Percentiles rank a stretch among this genome's conserved stretches.
phyloP scores from a whole-genome alignment of 371 early-diverging fungal genomes.

The Conidiobolus incongruus region DNA sequence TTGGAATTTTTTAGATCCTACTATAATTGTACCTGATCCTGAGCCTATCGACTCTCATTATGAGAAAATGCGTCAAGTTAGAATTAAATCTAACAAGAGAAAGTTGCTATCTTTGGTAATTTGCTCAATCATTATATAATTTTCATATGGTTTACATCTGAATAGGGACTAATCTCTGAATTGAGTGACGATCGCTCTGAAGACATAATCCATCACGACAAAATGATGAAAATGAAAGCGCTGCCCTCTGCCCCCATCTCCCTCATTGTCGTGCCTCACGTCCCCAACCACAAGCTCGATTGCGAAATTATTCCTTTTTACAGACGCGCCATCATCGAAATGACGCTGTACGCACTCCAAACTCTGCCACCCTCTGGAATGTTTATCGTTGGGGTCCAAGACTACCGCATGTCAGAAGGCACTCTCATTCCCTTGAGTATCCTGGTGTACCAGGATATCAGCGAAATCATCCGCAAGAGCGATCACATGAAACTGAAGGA shows the following conservation, averaged over 20 bases:
- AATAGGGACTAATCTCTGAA: constrained; percentile 50
- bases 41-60: constrained; percentile 19
- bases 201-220: constrained; percentile 43
- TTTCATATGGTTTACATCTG: neutral
- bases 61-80: constrained; percentile 27
- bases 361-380: constrained; percentile 32
- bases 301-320: constrained; percentile 24
- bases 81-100: constrained; percentile 40
- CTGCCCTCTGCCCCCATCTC: constrained; percentile 16
- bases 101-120: constrained; percentile 31
- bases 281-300: constrained; percentile 15
- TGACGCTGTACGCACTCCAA: constrained; percentile 23
- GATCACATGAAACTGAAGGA: constrained; percentile 39
- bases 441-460: constrained; percentile 53
- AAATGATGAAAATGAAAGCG: constrained; percentile 20
- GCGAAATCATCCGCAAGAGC: constrained; percentile 18
- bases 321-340: constrained; percentile 26
- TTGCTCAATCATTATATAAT: neutral
- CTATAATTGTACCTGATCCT: neutral
- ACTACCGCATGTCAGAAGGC: constrained; percentile 27
- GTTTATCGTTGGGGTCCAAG: constrained; percentile 47
- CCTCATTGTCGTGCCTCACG: constrained; percentile 35
- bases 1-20: neutral
- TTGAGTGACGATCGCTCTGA: constrained; percentile 40
- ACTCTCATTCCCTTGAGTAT: constrained; percentile 51